Conservation (phyloP, 1,284 basidiomycete species). For the Butyriboletus regius region DNA sequence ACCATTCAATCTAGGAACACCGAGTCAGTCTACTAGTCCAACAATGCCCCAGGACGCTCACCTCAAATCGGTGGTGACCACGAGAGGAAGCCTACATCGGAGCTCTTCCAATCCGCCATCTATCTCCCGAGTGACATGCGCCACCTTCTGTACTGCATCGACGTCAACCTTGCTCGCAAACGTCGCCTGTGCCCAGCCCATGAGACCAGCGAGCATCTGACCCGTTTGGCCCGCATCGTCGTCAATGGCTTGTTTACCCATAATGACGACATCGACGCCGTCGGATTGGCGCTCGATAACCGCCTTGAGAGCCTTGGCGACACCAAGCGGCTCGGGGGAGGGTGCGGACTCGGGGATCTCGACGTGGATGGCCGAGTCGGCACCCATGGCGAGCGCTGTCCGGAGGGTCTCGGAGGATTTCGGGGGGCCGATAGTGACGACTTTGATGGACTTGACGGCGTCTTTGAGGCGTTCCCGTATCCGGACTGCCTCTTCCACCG, state of each 20-base stretch:
- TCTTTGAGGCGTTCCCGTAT: constrained; percentile 78
- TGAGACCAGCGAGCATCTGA: constrained; percentile 91
- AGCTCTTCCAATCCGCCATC: constrained; percentile 90
- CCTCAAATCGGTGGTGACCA: constrained; percentile 92
- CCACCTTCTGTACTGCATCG: constrained; percentile 61
- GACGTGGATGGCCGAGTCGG: constrained; percentile 88
- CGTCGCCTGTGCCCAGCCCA: constrained; percentile 91
- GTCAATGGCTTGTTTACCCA: constrained; percentile 99
- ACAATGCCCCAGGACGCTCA: constrained; percentile 35
- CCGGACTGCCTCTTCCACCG: constrained; percentile 94
- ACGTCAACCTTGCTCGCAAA: constrained; percentile 89
- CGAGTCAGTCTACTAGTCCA: constrained; percentile 1
- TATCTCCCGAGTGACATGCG: constrained; percentile 80
- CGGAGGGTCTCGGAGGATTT: constrained; percentile 88
- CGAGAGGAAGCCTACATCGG: constrained; percentile 71
- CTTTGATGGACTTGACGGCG: constrained; percentile 77
- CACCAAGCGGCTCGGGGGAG: constrained; percentile 75
- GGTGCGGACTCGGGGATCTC: constrained; percentile 69
- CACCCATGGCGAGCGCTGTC: constrained; percentile 96
- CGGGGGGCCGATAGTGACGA: constrained; percentile 85
- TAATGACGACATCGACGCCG: constrained; percentile 79
- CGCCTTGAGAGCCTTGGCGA: constrained; percentile 78
- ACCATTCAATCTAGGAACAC: constrained; percentile 51
- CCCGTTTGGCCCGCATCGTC: constrained; percentile 96
- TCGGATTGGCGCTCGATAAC: constrained; percentile 67